Evolutionary conservation across 495 filamentous ascomycete species (phyloP), one percentile per base, ranked within the genome.

Genomic region (Daldinia loculata): DNA sequence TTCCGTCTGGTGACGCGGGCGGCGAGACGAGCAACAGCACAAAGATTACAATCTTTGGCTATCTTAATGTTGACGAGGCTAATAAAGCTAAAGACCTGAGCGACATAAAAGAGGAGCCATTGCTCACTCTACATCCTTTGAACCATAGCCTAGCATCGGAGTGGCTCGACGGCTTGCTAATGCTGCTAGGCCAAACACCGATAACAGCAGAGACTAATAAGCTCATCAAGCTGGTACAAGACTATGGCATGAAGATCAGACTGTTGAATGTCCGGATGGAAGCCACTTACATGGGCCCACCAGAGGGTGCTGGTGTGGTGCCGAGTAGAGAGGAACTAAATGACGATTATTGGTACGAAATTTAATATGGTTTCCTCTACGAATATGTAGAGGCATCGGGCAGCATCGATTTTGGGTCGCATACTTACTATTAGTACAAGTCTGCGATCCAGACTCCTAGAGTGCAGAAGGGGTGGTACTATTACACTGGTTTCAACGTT

Each of bases 141-240:
- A 91, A 89, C 30, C 92, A 95, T 72, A 92, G 88, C 66, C 77
- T 94, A 24, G 96, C 95, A 11, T 94, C 94, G 2, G 96, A 99
- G 79, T 99, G 95, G 95, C 82, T 98, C 0, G 96, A 99, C 76
- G 96, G 96, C 1, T 80, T 99, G 56, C 87, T 98, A 26, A 97
- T 99, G 94, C 81, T 99, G 43, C 84, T 99, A 32, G 93, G 94
- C 76, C 95, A 99, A 76, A 89, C 94, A 45, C 95, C 95, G 11
- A 97, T 99, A 78, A 99, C 96, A n/a, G 86, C 92, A 22, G 95
- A 98, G 79, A 98, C 95, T 6, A 92, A 88, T 71, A 95, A 94
- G 76, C 81, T 98, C 56, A 91, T 97, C 60, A 87, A 89, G 39
- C 80, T 97, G 70, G 90, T 99, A 29, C 86, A 88, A 69, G 91